A percentile compares a stretch with the other conserved stretches of the same genome.
These are phyloP conservation scores for Coemansia sp. DNA, from an alignment of 192 early-diverging fungal genomes.

Conservation along the genomic window DNA sequence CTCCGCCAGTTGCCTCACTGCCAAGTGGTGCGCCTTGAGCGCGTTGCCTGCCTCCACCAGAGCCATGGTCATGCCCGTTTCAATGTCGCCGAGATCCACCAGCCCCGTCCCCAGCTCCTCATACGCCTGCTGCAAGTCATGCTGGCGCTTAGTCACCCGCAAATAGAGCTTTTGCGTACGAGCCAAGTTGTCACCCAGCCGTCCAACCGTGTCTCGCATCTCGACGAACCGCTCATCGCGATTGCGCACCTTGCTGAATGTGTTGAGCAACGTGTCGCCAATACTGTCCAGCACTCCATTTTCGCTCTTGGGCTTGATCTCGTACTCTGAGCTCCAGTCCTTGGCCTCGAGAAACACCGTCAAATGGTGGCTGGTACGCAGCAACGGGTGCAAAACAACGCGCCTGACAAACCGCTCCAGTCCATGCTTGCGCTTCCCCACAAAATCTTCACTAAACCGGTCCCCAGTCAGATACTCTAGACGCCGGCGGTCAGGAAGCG, in stretches of 20 bases:
- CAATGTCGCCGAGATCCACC: constrained; percentile 75
- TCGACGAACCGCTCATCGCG: constrained; percentile 85
- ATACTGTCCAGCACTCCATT: constrained; percentile 78
- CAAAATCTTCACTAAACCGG: constrained; percentile 91
- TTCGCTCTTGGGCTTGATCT: constrained; percentile 58
- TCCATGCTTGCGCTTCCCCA: constrained; percentile 72
- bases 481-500: constrained; percentile 89
- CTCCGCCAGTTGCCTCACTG: constrained; percentile 70
- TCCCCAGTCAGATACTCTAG: constrained; percentile 96
- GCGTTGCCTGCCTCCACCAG: constrained; percentile 78
- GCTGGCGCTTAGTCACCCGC: constrained; percentile 74
- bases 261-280: constrained; percentile 84
- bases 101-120: constrained; percentile 79
- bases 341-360: constrained; percentile 82
- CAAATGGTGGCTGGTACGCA: constrained; percentile 71
- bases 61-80: constrained; percentile 80
- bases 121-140: constrained; percentile 79
- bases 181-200: constrained; percentile 84
- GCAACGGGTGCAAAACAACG: constrained; percentile 76
- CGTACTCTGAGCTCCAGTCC: constrained; percentile 69
- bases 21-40: constrained; percentile 65
- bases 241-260: constrained; percentile 88
- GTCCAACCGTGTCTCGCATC: constrained; percentile 78
- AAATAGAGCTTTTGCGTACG: constrained; percentile 84
- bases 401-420: constrained; percentile 87